Evolutionary conservation across 352 stramenopile genomes (phyloP).

Genomic region (Aphanomyces invadans): DNA sequence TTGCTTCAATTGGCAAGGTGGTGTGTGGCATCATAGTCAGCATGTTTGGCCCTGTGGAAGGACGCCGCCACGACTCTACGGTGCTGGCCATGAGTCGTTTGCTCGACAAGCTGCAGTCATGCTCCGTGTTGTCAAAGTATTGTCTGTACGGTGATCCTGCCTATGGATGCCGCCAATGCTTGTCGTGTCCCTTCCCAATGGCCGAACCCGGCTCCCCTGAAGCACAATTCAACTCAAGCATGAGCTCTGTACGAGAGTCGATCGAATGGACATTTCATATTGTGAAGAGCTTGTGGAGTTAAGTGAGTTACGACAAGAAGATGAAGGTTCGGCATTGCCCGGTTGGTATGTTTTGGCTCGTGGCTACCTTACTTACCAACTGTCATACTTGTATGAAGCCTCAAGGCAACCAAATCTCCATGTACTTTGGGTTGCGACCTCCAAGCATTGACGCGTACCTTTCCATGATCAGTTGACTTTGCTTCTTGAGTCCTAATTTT

Average conservation of each 20-base stretch:
- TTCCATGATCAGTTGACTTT: background rate
- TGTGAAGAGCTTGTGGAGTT: background rate
- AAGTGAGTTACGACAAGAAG: background rate
- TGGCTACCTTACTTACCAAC: background rate
- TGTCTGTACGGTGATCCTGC: conserved; percentile 10
- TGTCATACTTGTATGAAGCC: conserved; percentile 12
- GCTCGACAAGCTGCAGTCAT: background rate
- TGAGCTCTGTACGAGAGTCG: conserved; percentile 5
- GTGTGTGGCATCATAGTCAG: conserved; percentile 1
- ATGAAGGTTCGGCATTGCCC: conserved; percentile 6
- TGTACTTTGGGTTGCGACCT: conserved; percentile 1
- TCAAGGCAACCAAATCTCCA: background rate
- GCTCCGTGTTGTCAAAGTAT: background rate
- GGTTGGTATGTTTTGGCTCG: conserved; percentile 4
- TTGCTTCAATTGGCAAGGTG: conserved; percentile 14
- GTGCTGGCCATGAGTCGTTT: conserved; percentile 7
- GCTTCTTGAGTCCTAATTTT: background rate
- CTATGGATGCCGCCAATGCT: background rate
- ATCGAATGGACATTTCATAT: conserved; percentile 1
- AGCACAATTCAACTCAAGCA: background rate
- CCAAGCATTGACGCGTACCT: background rate
- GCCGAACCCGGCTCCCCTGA: background rate
- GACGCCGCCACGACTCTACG: conserved; percentile 10
- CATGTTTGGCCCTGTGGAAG: conserved; percentile 10
- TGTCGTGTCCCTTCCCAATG: background rate